Evolutionary conservation across 1,284 basidiomycete genomes (phyloP), one percentile per base, ranked within the genome.

Genomic region (Cryptococcus jaspeensis): DNA sequence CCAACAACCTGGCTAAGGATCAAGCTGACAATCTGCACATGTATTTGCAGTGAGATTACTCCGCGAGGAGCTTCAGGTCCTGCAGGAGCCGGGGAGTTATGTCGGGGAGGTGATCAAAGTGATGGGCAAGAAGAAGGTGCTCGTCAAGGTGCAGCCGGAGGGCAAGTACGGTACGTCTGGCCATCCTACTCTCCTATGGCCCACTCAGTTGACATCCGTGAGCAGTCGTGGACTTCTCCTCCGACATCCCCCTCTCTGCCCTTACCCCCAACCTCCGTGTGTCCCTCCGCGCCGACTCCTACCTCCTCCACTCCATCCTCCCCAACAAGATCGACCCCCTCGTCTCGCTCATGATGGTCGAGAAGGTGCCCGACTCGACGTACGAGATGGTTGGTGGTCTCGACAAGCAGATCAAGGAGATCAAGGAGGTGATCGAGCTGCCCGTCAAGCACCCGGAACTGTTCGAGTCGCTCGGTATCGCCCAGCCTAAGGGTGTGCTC

Each of bases 321-420:
- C 92, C 92, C 1, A 95, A 93, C 82, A 95, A 97, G 80, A 88
- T 95, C 65, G 93, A 95, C 76, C 92, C 92, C 5, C 85, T 95
- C 36, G 92, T 96, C 22, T 93, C 91, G 23, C 85, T 96, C 61
- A 96, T 99, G 96, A 97, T 98, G 95, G 95, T 98, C n/a, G 95
- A 99, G 81, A 99, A 99, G 78, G 95, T 98, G 0, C 95, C 95
- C 0, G 95, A 99, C 77, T 92, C 89, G 76, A 99, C 95, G 38
- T 99, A 99, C 79, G 95, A 99, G 79, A 97, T 98, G 93, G 95
- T 99, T 64, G 95, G 95, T 50, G 95, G 95, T 73, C 84, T 99
- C 60, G 95, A 99, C 82, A 92, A 83, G 76, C 95, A 98, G 75
- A 99, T 99, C 77, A 97, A 98, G 78, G 95, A 98, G 79, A 97